Conservation (phyloP, 371 early-diverging fungal species). For the Saksenaea oblongispora region DNA sequence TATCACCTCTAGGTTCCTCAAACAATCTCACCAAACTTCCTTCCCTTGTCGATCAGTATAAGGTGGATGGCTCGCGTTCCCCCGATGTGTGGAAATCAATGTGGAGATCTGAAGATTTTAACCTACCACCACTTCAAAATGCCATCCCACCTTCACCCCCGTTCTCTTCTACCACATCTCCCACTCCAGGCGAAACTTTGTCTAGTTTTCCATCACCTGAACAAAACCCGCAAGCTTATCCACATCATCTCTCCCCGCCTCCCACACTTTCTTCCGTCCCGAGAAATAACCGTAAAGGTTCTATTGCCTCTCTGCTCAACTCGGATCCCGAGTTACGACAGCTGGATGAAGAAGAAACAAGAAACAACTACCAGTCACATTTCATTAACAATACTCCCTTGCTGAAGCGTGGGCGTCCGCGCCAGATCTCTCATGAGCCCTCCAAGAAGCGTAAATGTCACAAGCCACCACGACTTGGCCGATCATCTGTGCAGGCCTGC, state of each 20-base stretch:
- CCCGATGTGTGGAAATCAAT: slow-evolving; percentile 2
- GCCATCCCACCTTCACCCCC: slow-evolving; percentile 21
- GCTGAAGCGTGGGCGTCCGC: slow-evolving; percentile 28
- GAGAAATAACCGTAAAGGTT: slow-evolving; percentile 30
- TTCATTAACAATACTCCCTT: slow-evolving; percentile 12
- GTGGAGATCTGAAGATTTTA: slow-evolving; percentile 11
- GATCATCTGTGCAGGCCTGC: slow-evolving; percentile 6
- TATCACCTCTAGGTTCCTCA: neutral
- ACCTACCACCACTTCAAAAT: slow-evolving; percentile 38
- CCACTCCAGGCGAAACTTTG: slow-evolving; percentile 13
- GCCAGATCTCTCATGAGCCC: slow-evolving; percentile 2
- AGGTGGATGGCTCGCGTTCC: neutral
- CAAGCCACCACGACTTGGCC: slow-evolving; percentile 3
- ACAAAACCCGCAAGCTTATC: slow-evolving; percentile 6
- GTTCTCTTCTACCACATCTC: slow-evolving; percentile 16
- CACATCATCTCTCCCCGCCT: slow-evolving; percentile 6
- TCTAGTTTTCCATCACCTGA: slow-evolving; percentile 3
- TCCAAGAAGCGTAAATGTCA: slow-evolving; percentile 7
- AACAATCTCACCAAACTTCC: neutral
- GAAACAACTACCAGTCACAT: slow-evolving; percentile 16
- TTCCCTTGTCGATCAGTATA: slow-evolving; percentile 19
- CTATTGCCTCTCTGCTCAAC: slow-evolving; percentile 49
- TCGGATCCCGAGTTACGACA: slow-evolving; percentile 26
- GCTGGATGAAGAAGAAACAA: slow-evolving; percentile 15
- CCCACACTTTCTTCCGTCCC: slow-evolving; percentile 2